Conservation (phyloP, 768 basidiomycete species). For the Boletus vermiculosoides region DNA sequence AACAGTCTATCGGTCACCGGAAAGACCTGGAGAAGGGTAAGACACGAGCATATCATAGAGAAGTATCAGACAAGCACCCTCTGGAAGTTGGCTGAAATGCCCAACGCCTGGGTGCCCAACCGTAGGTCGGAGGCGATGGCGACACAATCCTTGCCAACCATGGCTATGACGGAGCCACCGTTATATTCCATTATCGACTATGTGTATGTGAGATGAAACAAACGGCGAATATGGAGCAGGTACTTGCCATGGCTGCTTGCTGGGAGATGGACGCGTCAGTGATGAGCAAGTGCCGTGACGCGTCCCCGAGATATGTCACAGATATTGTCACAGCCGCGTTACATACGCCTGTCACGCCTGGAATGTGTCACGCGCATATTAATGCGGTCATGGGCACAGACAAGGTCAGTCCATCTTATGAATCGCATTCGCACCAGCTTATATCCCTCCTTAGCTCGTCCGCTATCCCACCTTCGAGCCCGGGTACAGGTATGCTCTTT, state of each 20-base stretch:
- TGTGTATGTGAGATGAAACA: conserved; percentile 1
- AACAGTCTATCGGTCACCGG: conserved; percentile 91
- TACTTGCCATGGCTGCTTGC: conserved; percentile 24
- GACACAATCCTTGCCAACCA: conserved; percentile 98
- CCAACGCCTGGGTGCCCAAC: conserved; percentile 82
- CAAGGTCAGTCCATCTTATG: conserved; percentile 3
- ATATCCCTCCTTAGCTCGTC: conserved; percentile 7
- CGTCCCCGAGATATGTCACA: conserved; percentile 11
- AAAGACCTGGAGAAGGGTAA: conserved; percentile 64
- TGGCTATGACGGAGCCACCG: conserved; percentile 98
- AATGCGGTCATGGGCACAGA: neutral
- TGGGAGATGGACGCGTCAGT: conserved; percentile 24
- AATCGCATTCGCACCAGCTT: conserved; percentile 5
- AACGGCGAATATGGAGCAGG: neutral
- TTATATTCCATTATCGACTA: conserved; percentile 92
- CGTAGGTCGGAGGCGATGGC: conserved; percentile 96
- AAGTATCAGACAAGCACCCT: conserved; percentile 57
- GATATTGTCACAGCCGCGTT: conserved; percentile 9
- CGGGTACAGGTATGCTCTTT: conserved; percentile 21
- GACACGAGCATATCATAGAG: conserved; percentile 1
- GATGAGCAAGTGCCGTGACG: conserved; percentile 17
- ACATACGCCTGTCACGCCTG: conserved; percentile 6
- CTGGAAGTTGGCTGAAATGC: conserved; percentile 90
- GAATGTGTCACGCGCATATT: neutral
- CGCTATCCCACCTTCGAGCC: conserved; percentile 14